Evolutionary conservation across 306 rosid species (phyloP).

Genomic region (Canavalia gladiata): DNA sequence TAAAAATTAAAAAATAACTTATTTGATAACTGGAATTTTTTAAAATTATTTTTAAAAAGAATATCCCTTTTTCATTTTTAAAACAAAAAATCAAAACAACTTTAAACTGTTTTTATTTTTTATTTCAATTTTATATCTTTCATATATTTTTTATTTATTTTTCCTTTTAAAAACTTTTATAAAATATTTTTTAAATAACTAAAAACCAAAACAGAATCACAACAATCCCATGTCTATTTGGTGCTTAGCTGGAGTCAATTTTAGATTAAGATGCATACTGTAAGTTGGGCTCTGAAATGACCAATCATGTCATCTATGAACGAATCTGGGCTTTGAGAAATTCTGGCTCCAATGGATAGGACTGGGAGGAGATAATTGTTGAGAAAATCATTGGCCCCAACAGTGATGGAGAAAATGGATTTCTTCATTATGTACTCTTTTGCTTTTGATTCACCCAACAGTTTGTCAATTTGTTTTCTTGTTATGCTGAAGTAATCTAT

Average conservation of each 20-base stretch:
- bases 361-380: slow-evolving; percentile 94
- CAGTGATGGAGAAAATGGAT: slow-evolving; percentile 79
- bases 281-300: slow-evolving; percentile 77
- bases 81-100: no score
- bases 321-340: slow-evolving; percentile 79
- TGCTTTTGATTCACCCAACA: slow-evolving; percentile 74
- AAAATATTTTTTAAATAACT: no score
- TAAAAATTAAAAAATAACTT: no score
- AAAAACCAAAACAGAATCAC: no score
- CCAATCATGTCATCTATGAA: slow-evolving; percentile 80
- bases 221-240: background rate
- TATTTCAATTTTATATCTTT: no score
- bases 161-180: no score
- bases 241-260: background rate
- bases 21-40: no score
- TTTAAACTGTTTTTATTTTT: no score
- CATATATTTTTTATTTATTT: no score
- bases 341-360: slow-evolving; percentile 82
- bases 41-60: no score
- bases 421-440: slow-evolving; percentile 63
- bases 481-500: slow-evolving; percentile 85
- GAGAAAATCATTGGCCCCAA: slow-evolving; percentile 90
- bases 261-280: slow-evolving; percentile 54
- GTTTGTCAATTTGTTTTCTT: slow-evolving; percentile 72
- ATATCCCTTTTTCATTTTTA: no score